Conservation (phyloP, 164 flowering plant species). For the Tetrastigma voinierianum region DNA sequence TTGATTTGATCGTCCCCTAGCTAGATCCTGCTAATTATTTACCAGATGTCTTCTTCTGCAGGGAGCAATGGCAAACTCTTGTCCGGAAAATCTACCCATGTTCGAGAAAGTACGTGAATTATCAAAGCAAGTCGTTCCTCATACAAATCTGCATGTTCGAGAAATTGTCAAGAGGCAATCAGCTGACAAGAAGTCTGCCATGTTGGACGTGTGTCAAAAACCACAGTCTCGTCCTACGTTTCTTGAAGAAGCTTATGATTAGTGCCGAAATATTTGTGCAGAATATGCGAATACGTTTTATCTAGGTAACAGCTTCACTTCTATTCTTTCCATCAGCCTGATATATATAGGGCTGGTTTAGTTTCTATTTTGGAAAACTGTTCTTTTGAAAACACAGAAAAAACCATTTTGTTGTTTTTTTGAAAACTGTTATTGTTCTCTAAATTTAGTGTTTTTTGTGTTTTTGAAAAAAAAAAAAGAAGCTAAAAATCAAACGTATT, state of each 20-base stretch:
- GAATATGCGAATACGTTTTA: slow-evolving; percentile 81
- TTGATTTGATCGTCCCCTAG: not conserved
- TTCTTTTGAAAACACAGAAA: no score
- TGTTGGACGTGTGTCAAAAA: slow-evolving; percentile 4
- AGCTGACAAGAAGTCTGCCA: slow-evolving; percentile 2
- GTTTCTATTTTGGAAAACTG: no score
- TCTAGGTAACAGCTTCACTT: slow-evolving; percentile 41
- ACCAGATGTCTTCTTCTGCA: slow-evolving; percentile 26
- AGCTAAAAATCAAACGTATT: no score
- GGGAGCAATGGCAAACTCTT: slow-evolving; percentile 7
- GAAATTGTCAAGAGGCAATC: slow-evolving; percentile 56
- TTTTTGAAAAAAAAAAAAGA: no score
- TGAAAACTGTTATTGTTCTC: no score
- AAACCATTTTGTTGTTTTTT: no score
- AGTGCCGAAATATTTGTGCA: slow-evolving; percentile 55
- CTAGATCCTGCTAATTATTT: not conserved
- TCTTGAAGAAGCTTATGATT: slow-evolving; percentile 66
- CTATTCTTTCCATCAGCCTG: not conserved
- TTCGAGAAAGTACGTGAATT: slow-evolving; percentile 22
- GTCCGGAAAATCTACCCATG: no score
- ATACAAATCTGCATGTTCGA: slow-evolving; percentile 28
- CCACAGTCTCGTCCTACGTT: slow-evolving; percentile 37
- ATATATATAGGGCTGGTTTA: no score
- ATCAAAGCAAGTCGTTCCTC: slow-evolving; percentile 36
- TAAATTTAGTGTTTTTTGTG: no score